Conservation (phyloP, 331 rosid species). For the Stylosanthes scabra region DNA sequence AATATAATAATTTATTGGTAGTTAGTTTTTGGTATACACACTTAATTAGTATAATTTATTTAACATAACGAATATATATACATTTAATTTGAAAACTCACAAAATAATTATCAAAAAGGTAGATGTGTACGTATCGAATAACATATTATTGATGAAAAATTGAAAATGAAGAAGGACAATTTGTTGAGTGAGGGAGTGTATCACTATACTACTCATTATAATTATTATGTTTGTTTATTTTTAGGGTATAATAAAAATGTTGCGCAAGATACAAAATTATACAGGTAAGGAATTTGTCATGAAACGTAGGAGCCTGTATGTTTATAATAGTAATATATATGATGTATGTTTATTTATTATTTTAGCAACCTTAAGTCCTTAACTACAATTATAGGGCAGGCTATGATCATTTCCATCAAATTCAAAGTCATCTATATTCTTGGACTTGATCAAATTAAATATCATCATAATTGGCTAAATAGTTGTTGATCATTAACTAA, state of each 20-base stretch:
- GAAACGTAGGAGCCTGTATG: slow-evolving; percentile 30
- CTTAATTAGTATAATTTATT: no score
- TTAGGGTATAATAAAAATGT: slow-evolving; percentile 50
- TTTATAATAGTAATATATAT: not conserved
- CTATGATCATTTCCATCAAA: slow-evolving; percentile 35
- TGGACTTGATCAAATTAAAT: slow-evolving; percentile 13
- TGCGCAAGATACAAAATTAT: slow-evolving; percentile 58
- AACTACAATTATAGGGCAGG: slow-evolving; percentile 2
- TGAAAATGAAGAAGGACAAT: slow-evolving; percentile 44
- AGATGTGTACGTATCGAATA: not conserved
- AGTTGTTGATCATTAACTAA: not conserved
- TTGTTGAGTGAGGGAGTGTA: slow-evolving; percentile 49
- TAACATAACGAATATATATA: not conserved
- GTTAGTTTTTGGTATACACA: no score
- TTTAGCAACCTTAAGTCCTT: slow-evolving; percentile 7
- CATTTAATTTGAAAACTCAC: not conserved
- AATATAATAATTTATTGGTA: no score
- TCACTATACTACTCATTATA: slow-evolving; percentile 45
- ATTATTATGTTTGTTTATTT: slow-evolving; percentile 21
- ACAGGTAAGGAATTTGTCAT: slow-evolving; percentile 75
- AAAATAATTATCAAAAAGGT: not conserved
- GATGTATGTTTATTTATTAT: not conserved
- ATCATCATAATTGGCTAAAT: slow-evolving; percentile 7
- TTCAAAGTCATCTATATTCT: slow-evolving; percentile 11
- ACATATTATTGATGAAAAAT: slow-evolving; percentile 42